Evolutionary conservation across 1,284 basidiomycete species (phyloP).

Genomic region (Prillingera fragicola): DNA sequence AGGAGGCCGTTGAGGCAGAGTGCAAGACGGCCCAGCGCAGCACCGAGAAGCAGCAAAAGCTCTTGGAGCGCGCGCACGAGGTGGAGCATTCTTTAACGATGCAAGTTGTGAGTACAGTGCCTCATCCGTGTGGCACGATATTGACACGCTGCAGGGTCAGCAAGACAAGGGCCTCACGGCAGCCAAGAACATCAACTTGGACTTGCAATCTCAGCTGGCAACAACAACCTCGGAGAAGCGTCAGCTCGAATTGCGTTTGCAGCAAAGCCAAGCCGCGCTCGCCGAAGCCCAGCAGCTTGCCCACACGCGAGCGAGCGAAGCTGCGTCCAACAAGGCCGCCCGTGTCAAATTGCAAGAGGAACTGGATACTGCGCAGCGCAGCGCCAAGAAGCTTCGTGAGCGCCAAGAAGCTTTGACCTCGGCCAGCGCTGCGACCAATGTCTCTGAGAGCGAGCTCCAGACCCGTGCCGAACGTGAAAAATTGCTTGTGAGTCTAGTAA

Average conservation of each 20-base stretch:
- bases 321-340: slow-evolving; percentile 36
- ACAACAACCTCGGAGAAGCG: slow-evolving; percentile 41
- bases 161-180: slow-evolving; percentile 52
- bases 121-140: not conserved
- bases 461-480: slow-evolving; percentile 55
- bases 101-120: slow-evolving; percentile 56
- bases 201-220: slow-evolving; percentile 48
- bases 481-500: slow-evolving; percentile 57
- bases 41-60: slow-evolving; percentile 71
- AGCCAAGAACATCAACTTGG: slow-evolving; percentile 49
- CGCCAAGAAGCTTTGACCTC: slow-evolving; percentile 39
- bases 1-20: slow-evolving; percentile 75
- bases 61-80: slow-evolving; percentile 65
- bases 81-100: slow-evolving; percentile 57
- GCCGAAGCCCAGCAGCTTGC: slow-evolving; percentile 44
- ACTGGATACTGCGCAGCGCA: slow-evolving; percentile 30
- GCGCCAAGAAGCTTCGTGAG: slow-evolving; percentile 40
- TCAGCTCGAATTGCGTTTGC: slow-evolving; percentile 35
- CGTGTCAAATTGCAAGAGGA: slow-evolving; percentile 46
- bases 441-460: slow-evolving; percentile 52
- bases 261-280: slow-evolving; percentile 46
- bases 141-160: slow-evolving; percentile 49
- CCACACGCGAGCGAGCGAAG: slow-evolving; percentile 43
- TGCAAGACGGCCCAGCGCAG: slow-evolving; percentile 61
- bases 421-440: slow-evolving; percentile 23